Percentiles rank a stretch among this genome's conserved stretches.
These are phyloP conservation scores for Diutina scorzettiae DNA, from an alignment of 1,139 yeast genomes.

Conservation along the genomic window DNA sequence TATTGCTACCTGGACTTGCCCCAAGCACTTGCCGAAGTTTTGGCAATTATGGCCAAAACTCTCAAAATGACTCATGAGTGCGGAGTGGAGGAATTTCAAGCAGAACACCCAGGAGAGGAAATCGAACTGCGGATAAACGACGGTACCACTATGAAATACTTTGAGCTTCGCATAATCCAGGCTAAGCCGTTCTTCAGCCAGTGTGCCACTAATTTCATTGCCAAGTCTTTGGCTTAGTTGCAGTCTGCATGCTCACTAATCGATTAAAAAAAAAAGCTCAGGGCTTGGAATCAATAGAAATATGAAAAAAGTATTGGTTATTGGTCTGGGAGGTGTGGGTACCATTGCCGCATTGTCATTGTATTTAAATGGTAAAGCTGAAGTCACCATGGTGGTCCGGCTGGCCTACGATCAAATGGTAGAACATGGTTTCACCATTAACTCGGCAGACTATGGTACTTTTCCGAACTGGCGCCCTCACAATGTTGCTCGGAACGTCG, in stretches of 20 bases:
- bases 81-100: slow-evolving; percentile 8
- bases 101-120: neutral
- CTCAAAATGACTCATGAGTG: slow-evolving; percentile 27
- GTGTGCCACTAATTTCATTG: no score
- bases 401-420: slow-evolving; percentile 49
- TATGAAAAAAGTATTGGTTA: slow-evolving; percentile 23
- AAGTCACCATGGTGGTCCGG: slow-evolving; percentile 51
- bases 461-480: slow-evolving; percentile 43
- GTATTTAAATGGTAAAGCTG: slow-evolving; percentile 28
- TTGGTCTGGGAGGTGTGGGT: slow-evolving; percentile 72
- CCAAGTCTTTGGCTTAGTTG: no score
- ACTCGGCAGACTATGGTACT: slow-evolving; percentile 51
- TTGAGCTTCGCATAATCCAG: slow-evolving; percentile 30
- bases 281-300: no score
- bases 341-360: slow-evolving; percentile 54
- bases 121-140: slow-evolving; percentile 23
- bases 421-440: slow-evolving; percentile 43
- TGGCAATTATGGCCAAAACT: slow-evolving; percentile 3
- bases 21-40: neutral
- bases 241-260: no score
- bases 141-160: slow-evolving; percentile 25
- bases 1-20: neutral
- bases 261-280: no score
- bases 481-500: slow-evolving; percentile 27
- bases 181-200: slow-evolving; percentile 10